Conservation (phyloP, 2,329 filamentous ascomycete species). For the Fusarium mexicanum region DNA sequence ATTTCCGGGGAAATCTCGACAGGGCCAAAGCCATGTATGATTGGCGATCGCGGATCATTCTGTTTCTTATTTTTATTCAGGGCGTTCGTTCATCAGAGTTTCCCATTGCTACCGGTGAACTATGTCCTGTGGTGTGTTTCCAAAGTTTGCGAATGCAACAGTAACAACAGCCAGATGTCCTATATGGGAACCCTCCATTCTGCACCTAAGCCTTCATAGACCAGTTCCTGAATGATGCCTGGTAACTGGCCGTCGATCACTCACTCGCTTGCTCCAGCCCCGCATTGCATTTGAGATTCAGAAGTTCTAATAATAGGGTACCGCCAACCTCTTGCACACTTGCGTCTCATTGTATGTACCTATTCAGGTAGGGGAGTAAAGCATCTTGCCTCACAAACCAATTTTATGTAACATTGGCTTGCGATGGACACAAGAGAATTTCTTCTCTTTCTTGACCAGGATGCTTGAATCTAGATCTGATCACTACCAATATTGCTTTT, state of each 20-base stretch:
- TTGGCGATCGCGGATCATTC: constrained; percentile 22
- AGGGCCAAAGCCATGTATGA: constrained; percentile 4
- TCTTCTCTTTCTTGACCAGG: not conserved
- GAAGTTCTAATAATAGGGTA: constrained; percentile 34
- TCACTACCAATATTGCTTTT: not conserved
- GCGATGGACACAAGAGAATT: not conserved
- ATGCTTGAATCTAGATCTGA: not conserved
- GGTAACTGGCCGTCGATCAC: not conserved
- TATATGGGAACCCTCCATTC: not conserved
- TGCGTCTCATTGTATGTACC: not conserved
- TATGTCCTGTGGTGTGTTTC: not conserved
- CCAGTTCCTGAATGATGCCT: not conserved
- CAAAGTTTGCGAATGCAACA: not conserved
- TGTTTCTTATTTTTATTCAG: constrained; percentile 8
- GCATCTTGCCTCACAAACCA: not conserved
- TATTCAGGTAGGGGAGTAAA: constrained; percentile 1
- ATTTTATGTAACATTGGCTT: not conserved
- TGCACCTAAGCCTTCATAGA: not conserved
- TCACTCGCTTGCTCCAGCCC: constrained; percentile 6
- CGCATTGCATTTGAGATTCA: constrained; percentile 14
- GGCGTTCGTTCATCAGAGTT: constrained; percentile 5
- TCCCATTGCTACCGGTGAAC: not conserved
- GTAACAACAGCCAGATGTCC: not conserved
- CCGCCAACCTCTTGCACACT: constrained; percentile 24
- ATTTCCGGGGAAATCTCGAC: constrained; percentile 35